phyloP scores from a whole-genome alignment of 2,329 filamentous ascomycete species.

The Xylaria digitata region DNA sequence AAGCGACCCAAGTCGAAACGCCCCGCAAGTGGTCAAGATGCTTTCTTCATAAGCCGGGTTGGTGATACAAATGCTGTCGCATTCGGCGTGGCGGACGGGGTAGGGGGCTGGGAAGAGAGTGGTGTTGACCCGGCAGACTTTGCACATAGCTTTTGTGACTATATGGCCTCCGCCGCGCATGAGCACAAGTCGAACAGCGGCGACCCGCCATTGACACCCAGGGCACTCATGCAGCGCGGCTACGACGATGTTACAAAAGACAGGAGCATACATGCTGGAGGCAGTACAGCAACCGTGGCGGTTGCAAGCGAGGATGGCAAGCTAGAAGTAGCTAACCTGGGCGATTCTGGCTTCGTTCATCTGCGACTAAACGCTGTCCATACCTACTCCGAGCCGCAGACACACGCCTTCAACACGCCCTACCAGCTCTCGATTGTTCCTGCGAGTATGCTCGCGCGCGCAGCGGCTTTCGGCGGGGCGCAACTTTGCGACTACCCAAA shows the following conservation, averaged over 20 bases:
- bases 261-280: slow-evolving; percentile 78
- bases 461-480: slow-evolving; percentile 83
- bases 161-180: slow-evolving; percentile 85
- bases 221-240: slow-evolving; percentile 80
- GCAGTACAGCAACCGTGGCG: slow-evolving; percentile 92
- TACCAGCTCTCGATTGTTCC: slow-evolving; percentile 94
- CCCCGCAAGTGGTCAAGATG: slow-evolving; percentile 89
- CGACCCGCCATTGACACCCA: slow-evolving; percentile 65
- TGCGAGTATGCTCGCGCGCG: slow-evolving; percentile 79
- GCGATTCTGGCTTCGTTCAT: slow-evolving; percentile 93
- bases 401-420: slow-evolving; percentile 97
- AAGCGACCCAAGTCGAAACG: slow-evolving; percentile 68
- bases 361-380: slow-evolving; percentile 87
- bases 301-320: slow-evolving; percentile 77
- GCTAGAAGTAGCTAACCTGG: slow-evolving; percentile 91
- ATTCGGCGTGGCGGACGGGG: slow-evolving; percentile 91
- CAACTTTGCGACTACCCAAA: slow-evolving; percentile 85
- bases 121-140: slow-evolving; percentile 96
- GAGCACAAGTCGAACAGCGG: slow-evolving; percentile 57
- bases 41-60: slow-evolving; percentile 91
- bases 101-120: slow-evolving; percentile 93
- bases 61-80: slow-evolving; percentile 78
- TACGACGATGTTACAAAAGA: slow-evolving; percentile 86
- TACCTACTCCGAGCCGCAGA: slow-evolving; percentile 85
- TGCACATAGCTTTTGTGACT: slow-evolving; percentile 90